Base-by-base conservation (phyloP, 257 asterid species). In the Scutellaria galericulata region DNA sequence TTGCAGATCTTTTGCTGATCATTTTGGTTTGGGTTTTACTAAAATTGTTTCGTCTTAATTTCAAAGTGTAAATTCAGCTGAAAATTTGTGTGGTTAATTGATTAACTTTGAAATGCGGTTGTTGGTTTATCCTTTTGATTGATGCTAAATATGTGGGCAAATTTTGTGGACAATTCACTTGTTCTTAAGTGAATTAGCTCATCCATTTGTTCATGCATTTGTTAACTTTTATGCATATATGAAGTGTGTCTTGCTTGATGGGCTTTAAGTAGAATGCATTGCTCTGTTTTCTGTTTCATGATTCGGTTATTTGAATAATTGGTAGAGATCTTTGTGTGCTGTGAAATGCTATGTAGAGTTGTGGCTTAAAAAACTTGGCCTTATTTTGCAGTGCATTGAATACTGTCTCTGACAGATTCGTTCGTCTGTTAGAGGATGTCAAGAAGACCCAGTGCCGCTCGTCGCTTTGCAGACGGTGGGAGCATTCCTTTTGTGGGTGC, bases 401-500 rank as follows among this genome's bases (percentile, higher is more conserved):
- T 57, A 56, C 41, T 31, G 70, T 76, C 63, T 46, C 12, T 63
- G 51, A 65, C 78, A 77, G 83, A 79, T 70, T 37, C 14, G 60
- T 77, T 61, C 71, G 40, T 63, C 77, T 31, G 48, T 41, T 72
- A 63, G 72, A 78, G 46, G 39, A 93, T 93, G 98, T 89, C 96
- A 24, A 84, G 98, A 77, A 88, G 98, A 79, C 87, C 95, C 58
- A 82, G 58, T 73, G 80, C 90, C 73, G 77, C 91, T 58, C 96
- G 98, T 64, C 95, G 97, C 14, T 53, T 87, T 65, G 87, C 75
- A 57, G 96, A 89, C 68, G 42, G 87, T 51, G 96, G 87, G 50
- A 68, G 90, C 81, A 68, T 88, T 76, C 93, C 97, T 9, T 89
- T 89, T 66, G 86, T 89, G 65, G 92, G 96, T 39, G 84, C 87